Evolutionary conservation across 2,329 filamentous ascomycete genomes (phyloP).

Genomic region (Venturia effusa): DNA sequence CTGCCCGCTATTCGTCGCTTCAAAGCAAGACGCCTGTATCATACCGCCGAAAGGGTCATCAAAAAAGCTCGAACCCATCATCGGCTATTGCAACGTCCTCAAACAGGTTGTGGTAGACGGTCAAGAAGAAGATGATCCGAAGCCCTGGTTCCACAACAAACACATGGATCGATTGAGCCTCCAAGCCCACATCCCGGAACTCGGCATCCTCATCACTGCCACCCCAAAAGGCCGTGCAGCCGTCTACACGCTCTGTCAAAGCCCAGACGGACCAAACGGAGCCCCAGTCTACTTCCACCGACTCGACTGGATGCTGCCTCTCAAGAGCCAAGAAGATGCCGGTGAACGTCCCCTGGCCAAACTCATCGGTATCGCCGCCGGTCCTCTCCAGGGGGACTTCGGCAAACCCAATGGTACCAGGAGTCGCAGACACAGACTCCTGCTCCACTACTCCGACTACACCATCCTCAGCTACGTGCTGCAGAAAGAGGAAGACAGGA

Average conservation of each 20-base stretch:
- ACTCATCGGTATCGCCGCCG: conserved; percentile 57
- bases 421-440: conserved; percentile 49
- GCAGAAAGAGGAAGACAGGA: not conserved
- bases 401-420: conserved; percentile 14
- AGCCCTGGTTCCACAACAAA: conserved; percentile 6
- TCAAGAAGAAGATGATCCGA: not conserved
- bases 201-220: conserved; percentile 58
- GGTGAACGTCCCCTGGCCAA: conserved; percentile 37
- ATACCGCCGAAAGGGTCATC: not conserved
- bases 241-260: conserved; percentile 47
- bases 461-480: conserved; percentile 57
- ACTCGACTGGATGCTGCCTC: conserved; percentile 47
- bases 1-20: conserved; percentile 4
- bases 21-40: conserved; percentile 1
- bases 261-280: not conserved
- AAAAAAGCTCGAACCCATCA: not conserved
- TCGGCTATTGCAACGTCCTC: conserved; percentile 7
- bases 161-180: conserved; percentile 48
- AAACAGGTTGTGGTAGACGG: conserved; percentile 15
- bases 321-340: conserved; percentile 39
- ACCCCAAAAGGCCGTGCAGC: conserved; percentile 56
- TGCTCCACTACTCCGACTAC: conserved; percentile 63
- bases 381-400: conserved; percentile 41
- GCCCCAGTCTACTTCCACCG: conserved; percentile 18
- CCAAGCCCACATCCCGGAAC: conserved; percentile 53